phyloP scores from a whole-genome alignment of 1,284 basidiomycete genomes.

The Ceratobasidium sp. region DNA sequence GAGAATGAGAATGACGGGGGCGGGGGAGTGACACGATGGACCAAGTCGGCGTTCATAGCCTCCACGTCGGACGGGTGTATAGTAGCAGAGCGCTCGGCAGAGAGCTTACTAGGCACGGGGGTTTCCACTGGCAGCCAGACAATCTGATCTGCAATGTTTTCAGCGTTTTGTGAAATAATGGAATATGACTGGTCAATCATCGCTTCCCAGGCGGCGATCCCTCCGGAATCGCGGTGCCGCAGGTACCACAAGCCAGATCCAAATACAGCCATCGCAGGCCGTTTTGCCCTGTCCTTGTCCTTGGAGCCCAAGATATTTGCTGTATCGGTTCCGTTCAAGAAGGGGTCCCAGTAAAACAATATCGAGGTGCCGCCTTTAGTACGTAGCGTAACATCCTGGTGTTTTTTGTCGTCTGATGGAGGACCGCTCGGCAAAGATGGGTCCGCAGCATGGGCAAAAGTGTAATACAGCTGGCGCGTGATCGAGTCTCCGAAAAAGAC shows the following conservation, averaged over 20 bases:
- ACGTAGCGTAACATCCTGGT: slow-evolving; percentile 64
- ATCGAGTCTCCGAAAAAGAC: slow-evolving; percentile 88
- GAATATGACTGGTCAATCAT: slow-evolving; percentile 70
- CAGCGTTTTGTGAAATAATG: slow-evolving; percentile 54
- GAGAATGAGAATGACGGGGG: slow-evolving; percentile 45
- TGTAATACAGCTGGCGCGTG: slow-evolving; percentile 79
- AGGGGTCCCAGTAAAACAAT: slow-evolving; percentile 81
- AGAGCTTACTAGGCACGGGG: slow-evolving; percentile 65
- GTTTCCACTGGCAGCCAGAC: slow-evolving; percentile 80
- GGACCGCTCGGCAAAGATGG: slow-evolving; percentile 61
- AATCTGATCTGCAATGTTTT: slow-evolving; percentile 68
- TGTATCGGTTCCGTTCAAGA: slow-evolving; percentile 67
- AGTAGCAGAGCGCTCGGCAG: slow-evolving; percentile 64
- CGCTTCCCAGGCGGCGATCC: slow-evolving; percentile 75
- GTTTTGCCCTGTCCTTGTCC: slow-evolving; percentile 47
- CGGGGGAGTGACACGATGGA: slow-evolving; percentile 64
- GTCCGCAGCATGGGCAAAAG: slow-evolving; percentile 68
- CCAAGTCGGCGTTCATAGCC: slow-evolving; percentile 85
- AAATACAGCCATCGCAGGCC: slow-evolving; percentile 73
- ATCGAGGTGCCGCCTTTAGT: slow-evolving; percentile 60
- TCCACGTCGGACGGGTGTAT: slow-evolving; percentile 80
- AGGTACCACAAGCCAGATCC: slow-evolving; percentile 90
- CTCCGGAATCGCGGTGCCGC: slow-evolving; percentile 72
- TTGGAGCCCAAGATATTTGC: slow-evolving; percentile 34
- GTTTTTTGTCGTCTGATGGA: slow-evolving; percentile 66